A percentile compares a stretch with the other conserved stretches of the same genome.
These are phyloP conservation scores for Puccinellia tenuiflora DNA, from an alignment of 176 grass and related monocot genomes.

Conservation along the genomic window DNA sequence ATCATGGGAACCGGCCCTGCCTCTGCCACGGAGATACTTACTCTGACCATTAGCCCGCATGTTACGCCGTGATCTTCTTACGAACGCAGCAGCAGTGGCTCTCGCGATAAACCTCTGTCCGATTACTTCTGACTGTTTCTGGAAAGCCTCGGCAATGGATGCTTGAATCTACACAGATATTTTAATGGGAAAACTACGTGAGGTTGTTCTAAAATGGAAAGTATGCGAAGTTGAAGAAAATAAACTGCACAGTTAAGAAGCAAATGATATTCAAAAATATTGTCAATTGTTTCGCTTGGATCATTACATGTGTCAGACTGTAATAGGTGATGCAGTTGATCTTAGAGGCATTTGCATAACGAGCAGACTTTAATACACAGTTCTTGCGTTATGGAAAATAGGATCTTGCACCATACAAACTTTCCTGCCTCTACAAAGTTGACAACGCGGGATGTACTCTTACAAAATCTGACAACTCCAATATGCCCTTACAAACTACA, in stretches of 20 bases:
- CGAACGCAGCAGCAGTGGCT: conserved; percentile 33
- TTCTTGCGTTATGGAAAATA: neutral
- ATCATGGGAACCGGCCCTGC: conserved; percentile 32
- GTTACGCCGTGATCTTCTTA: conserved; percentile 57
- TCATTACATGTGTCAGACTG: neutral
- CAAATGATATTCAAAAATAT: neutral
- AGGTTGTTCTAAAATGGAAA: neutral
- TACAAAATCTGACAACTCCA: neutral
- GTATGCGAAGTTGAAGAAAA: neutral
- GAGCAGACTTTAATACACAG: neutral
- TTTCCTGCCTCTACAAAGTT: neutral
- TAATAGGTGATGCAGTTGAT: neutral
- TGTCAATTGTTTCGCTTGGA: neutral
- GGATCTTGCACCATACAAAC: neutral
- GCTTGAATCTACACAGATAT: conserved; percentile 66
- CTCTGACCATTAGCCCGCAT: conserved; percentile 28
- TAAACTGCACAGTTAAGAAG: neutral
- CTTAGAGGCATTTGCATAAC: neutral
- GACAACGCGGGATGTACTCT: neutral
- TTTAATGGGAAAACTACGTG: neutral
- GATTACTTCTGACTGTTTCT: conserved; percentile 65
- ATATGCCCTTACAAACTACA: neutral
- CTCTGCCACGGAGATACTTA: conserved; percentile 41
- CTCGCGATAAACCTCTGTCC: conserved; percentile 43
- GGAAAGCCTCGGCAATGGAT: conserved; percentile 69